Evolutionary conservation across 23 red algal genomes (phyloP), one percentile per base, ranked within the genome.

Genomic region (Chondrus crispus): DNA sequence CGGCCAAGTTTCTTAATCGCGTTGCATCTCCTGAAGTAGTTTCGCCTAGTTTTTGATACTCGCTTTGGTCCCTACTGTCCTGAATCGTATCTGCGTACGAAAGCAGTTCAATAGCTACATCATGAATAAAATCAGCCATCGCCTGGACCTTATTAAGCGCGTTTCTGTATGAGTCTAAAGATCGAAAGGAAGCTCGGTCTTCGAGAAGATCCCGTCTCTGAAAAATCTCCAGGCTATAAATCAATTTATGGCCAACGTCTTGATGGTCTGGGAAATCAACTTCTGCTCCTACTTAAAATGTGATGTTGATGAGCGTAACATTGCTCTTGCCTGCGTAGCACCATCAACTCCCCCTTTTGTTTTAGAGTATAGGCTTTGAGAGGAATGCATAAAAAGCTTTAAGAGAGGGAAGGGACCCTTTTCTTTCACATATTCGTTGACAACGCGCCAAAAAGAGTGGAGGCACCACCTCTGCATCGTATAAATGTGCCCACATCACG

Each of bases 181-280:
- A 43, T n/a, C 71, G 39, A 76, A 76, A 76, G 24, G 39, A 26
- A 37, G 24, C 71, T n/a, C n/a, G n/a, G n/a, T 7, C 39, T 5
- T 76, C 6, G 33, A 42, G 43, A 7, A 8, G 71, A 37, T 76
- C 44, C 43, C 43, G 71, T 76, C 71, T 76, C 44, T 48, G n/a
- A 48, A 46, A 5, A 4, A 76, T 76, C 28, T 20, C 71, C 28
- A 76, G 5, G 44, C 39, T 40, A 76, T 76, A 38, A 76, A 43
- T 22, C 30, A 26, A 48, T 76, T 76, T 43, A 48, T 20, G 39
- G 6, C 44, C 28, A 76, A 4, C 37, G 71, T 46, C 71, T 76
- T 76, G 71, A 76, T 76, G 33, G 71, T 76, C 44, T 76, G 71
- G 39, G 71, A 76, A 4, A 76, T 24, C 33, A 76, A 4, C 71